Evolutionary conservation across 176 grass and related monocot genomes (phyloP), one percentile per base, ranked within the genome.

Genomic region (Luzula sylvatica): DNA sequence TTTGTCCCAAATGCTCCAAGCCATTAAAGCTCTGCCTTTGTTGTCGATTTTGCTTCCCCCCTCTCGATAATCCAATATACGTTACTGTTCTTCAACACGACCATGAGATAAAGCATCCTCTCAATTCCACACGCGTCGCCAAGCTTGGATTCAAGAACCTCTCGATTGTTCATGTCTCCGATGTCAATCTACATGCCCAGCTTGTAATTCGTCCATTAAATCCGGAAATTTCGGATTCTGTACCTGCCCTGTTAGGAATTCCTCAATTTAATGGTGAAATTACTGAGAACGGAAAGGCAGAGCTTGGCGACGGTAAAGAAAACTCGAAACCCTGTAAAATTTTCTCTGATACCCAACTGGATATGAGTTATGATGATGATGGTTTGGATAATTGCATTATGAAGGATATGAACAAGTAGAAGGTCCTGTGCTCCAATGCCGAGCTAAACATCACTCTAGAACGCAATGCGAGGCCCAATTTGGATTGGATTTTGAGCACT

Each of bases 81-180:
- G 77, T 95, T 42, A 85, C 89, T 43, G 67, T 95, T 8, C 80
- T 95, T 40, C 89, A 85, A 71, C 89, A 95, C 70, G 58, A 59
- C 1, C 75, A 74, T 77, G 89, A 95, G 70, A 69, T 38, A 39
- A 55, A 72, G 16, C 89, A 95, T 49, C 89, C 83, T 3, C 89
- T 95, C 29, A 95, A 87, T 65, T 95, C 89, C 25, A 82, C 68
- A 18, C 78, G 83, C 1, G 56, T 95, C 23, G 89, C 77, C n/a
- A 73, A 79, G 55, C 66, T 95, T 22, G 83, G 89, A 15, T 75
- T 88, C 42, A 79, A 67, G 61, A 95, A 95, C 42, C 60, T 95
- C 62, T 14, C 64, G 4, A 61, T 95, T 4, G 45, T 52, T 5
- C 66, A 53, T 43, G 73, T 95, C 3, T 65, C 77, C 1, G 89